Base-by-base conservation (phyloP, 2,329 filamentous ascomycete species). In the Trichoderma sp. region DNA sequence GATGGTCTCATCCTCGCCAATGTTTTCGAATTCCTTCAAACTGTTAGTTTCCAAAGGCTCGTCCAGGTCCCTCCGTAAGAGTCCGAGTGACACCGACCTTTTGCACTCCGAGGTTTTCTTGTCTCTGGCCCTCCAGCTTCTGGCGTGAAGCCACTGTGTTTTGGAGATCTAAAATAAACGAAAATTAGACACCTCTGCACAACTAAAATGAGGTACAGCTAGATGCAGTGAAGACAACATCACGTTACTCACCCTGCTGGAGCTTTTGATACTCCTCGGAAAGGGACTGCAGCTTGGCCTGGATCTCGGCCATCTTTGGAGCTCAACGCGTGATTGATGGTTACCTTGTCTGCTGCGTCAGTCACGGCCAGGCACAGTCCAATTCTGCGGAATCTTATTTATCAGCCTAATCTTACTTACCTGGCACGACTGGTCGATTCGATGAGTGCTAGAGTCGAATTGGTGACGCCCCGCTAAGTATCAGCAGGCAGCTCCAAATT, bases 61-160 rank as follows among this genome's bases (percentile, higher is more conserved):
- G n/a, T 27, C 33, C 64, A 24, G 64, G 68, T 41, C 8, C 33
- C 24, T n/a, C 3, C 11, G 12, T 9, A 27, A 21, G 33, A 21
- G 3, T 31, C 21, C 9, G 9, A 21, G 41, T 11, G 31, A 21
- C 35, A 72, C 84, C 62, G 79, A 94, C 94, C 86, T 94, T 93
- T 83, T 97, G 92, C 11, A 99, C 97, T 18, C 93, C 92, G 66
- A 92, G 86, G 83, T 98, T 99, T 84, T 99, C 97, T 82, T 98
- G 94, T 83, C 94, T 94, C 84, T 99, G 97, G 7, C 95, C 94
- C 83, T 98, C 95, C 7, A 99, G 91, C 85, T 94, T 97, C 86
- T 99, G 95, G 77, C 95, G 91, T 11, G 95, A 93, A 62, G 92
- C 89, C 31, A 98, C 91, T 21, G 91, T 87, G 60, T 88, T 90